A percentile compares a stretch with the other conserved stretches of the same genome.
Conservation (phyloP, 345 rosid species). For the Camelina neglecta region DNA sequence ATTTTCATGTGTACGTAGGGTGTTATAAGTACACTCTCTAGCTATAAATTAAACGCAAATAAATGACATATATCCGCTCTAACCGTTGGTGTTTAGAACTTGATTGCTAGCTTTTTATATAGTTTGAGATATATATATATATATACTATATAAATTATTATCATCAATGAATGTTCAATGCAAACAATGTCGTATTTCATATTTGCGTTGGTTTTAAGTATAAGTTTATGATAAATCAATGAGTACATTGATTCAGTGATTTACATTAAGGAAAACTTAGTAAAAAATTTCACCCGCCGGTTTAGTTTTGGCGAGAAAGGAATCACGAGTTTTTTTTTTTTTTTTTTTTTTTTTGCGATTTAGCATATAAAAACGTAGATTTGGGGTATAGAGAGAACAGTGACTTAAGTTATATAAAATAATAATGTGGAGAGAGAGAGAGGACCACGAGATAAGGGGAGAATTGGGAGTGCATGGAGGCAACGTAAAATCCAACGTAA, state of each 20-base stretch:
- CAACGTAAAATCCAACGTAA: slow-evolving; percentile 47
- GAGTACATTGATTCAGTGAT: no score
- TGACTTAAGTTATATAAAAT: slow-evolving; percentile 3
- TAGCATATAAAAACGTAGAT: neutral
- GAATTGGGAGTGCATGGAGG: slow-evolving; percentile 42
- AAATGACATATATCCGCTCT: slow-evolving; percentile 15
- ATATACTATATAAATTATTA: neutral
- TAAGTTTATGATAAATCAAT: neutral
- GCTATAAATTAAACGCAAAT: slow-evolving; percentile 18
- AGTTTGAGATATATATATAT: neutral
- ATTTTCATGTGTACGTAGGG: slow-evolving; percentile 6
- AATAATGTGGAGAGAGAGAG: slow-evolving; percentile 30
- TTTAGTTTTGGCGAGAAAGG: neutral
- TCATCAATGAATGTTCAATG: neutral
- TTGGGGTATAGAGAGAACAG: slow-evolving; percentile 22
- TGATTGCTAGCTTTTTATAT: neutral
- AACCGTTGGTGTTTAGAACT: neutral
- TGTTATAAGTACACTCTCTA: slow-evolving; percentile 20
- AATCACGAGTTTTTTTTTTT: neutral
- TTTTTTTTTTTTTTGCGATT: neutral
- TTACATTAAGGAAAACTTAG: no score
- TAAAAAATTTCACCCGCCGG: neutral
- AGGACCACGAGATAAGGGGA: slow-evolving; percentile 45
- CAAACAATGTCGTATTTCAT: neutral
- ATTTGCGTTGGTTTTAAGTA: neutral